These are phyloP conservation scores for Parietaria judaica DNA, from an alignment of 306 rosid species.

Conservation along the genomic window DNA sequence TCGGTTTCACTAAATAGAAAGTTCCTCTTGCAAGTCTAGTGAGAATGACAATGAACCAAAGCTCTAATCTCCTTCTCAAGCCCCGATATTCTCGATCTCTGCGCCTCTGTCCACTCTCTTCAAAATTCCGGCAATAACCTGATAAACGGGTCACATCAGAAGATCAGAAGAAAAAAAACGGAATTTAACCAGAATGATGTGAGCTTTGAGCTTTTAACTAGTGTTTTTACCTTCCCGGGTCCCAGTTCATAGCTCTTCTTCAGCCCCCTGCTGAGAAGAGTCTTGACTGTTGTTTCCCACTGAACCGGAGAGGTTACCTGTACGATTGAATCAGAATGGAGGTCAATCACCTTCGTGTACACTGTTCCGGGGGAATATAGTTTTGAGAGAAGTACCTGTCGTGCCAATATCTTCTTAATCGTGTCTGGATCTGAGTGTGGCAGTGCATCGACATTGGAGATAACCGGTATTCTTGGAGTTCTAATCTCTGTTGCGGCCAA, in stretches of 20 bases:
- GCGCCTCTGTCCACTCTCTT: constrained; percentile 84
- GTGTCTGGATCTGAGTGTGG: constrained; percentile 83
- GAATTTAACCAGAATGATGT: neutral
- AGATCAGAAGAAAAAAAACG: neutral
- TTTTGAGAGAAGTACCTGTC: constrained; percentile 50
- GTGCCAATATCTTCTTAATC: constrained; percentile 74
- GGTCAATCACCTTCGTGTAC: constrained; percentile 12
- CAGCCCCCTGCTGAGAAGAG: constrained; percentile 63
- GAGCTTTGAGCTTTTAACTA: too few relatives aligned
- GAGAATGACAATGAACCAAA: constrained; percentile 9
- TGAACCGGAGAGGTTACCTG: constrained; percentile 98
- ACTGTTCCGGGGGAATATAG: neutral
- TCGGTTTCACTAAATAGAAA: too few relatives aligned
- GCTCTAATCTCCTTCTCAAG: constrained; percentile 29
- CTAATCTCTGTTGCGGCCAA: constrained; percentile 67
- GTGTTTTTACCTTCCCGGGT: constrained; percentile 78
- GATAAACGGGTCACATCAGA: constrained; percentile 8
- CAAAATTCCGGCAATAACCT: constrained; percentile 91
- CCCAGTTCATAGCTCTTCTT: constrained; percentile 88
- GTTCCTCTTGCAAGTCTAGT: too few relatives aligned
- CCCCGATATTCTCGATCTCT: constrained; percentile 60
- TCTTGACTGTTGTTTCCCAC: constrained; percentile 94
- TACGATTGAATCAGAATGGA: constrained; percentile 2
- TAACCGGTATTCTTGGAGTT: constrained; percentile 87
- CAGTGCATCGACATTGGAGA: constrained; percentile 86